A percentile compares a stretch with the other conserved stretches of the same genome.
Evolutionary conservation across 2,329 filamentous ascomycete genomes (phyloP).

Genomic region (Trichoderma sp.): DNA sequence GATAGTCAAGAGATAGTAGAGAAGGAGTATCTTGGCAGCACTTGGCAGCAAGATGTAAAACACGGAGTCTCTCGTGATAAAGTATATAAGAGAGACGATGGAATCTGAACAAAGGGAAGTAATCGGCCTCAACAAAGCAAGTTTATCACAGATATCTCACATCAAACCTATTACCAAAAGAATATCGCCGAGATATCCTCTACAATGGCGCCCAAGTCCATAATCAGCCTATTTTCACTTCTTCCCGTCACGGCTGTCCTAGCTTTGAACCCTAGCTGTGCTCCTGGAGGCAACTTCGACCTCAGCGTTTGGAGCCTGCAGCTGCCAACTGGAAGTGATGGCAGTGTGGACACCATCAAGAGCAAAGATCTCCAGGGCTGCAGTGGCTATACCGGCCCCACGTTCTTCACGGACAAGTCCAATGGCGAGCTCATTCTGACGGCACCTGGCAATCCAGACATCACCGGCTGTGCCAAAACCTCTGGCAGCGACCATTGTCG

Average conservation of each 20-base stretch:
- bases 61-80: not conserved
- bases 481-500: slow-evolving; percentile 41
- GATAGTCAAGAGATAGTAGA: not conserved
- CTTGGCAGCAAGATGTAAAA: not conserved
- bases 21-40: not conserved
- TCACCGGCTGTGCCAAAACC: slow-evolving; percentile 38
- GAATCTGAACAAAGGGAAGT: not conserved
- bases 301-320: slow-evolving; percentile 38
- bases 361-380: slow-evolving; percentile 35
- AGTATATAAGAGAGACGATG: not conserved
- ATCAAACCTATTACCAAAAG: not conserved
- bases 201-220: slow-evolving; percentile 6
- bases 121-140: not conserved
- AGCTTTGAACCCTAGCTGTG: slow-evolving; percentile 12
- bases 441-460: slow-evolving; percentile 35
- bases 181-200: not conserved
- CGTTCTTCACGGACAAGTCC: slow-evolving; percentile 36
- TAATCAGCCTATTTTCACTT: not conserved
- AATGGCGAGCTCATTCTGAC: slow-evolving; percentile 39
- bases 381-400: slow-evolving; percentile 32
- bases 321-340: slow-evolving; percentile 34
- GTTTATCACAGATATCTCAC: not conserved
- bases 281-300: slow-evolving; percentile 32
- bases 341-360: slow-evolving; percentile 27
- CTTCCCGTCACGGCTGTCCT: not conserved